Evolutionary conservation across 805 yeast genomes (phyloP), one percentile per base, ranked within the genome.

Genomic region (Wickerhamiella australiensis): DNA sequence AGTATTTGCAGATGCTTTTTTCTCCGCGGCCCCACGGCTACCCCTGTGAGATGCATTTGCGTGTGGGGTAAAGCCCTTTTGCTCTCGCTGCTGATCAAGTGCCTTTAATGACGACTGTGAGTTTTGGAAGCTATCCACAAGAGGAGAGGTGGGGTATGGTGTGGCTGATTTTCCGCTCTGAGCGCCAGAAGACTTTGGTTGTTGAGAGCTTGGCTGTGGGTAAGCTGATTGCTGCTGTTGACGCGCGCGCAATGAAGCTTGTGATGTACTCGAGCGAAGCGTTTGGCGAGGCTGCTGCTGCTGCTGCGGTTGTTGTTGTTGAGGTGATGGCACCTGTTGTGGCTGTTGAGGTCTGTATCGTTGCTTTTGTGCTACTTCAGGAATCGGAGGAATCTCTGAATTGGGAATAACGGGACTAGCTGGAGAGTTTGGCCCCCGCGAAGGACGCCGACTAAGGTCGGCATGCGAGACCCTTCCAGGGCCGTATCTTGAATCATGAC

Each of bases 401-500:
- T 23, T 21, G 15, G 44, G 44, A 3, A 41, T 22, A 5, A 20
- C 27, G 3, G 44, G 44, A 33, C 20, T 8, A 5, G 29, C 31
- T 15, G 44, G 44, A 6, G 31, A 23, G 13, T 41, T 41, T 3
- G 47, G 47, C 5, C 47, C 47, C 25, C 41, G 31, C 5, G 47
- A 45, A 6, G 40, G 42, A n/a, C 33, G 33, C 23, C 47, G 33
- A 3, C 17, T 17, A 13, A 45, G 33, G 17, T 43, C 46, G 17
- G 33, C 18, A n/a, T 43, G 29, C 8, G 46, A 43, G 17, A 4
- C 13, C 22, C 44, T 21, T 25, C 44, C 44, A n/a, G 27, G 46
- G 13, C 46, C 46, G 18, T 43, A 43, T 13, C 46, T 15, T 20
- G 46, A 31, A 31, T 43, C 40, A 5, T 18, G 18, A 38, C 17